Percentiles rank a stretch among this genome's conserved stretches.
Conservation (phyloP, 2,329 filamentous ascomycete genomes). For the Aspergillus sp. region DNA sequence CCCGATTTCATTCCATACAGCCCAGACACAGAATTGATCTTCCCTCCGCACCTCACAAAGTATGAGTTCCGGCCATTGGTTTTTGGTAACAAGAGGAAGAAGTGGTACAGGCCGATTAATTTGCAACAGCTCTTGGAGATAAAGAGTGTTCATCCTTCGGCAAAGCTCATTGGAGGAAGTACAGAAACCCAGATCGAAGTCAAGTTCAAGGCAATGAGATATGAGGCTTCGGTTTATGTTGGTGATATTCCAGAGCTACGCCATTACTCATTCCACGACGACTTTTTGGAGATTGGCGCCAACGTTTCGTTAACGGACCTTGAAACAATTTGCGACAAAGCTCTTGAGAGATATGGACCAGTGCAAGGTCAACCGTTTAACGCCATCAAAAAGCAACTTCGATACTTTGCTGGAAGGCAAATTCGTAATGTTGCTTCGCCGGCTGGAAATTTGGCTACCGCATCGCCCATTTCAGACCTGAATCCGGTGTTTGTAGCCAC, state of each 20-base stretch:
- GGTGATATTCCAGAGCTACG: constrained; percentile 83
- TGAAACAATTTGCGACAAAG: constrained; percentile 76
- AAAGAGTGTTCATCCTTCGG: constrained; percentile 70
- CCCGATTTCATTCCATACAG: constrained; percentile 86
- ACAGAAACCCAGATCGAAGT: constrained; percentile 91
- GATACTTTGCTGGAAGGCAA: constrained; percentile 90
- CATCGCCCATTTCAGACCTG: constrained; percentile 91
- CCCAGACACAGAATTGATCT: constrained; percentile 82
- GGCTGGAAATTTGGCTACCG: constrained; percentile 88
- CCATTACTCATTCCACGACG: constrained; percentile 72
- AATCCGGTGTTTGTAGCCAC: constrained; percentile 91
- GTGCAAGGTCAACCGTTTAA: constrained; percentile 71
- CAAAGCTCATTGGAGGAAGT: constrained; percentile 83
- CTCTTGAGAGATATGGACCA: constrained; percentile 71
- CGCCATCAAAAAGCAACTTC: constrained; percentile 90
- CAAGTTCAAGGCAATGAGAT: constrained; percentile 84
- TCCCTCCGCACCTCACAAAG: constrained; percentile 72
- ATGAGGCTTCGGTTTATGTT: constrained; percentile 77
- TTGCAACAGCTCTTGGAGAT: constrained; percentile 77
- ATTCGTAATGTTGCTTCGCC: constrained; percentile 97
- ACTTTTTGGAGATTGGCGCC: constrained; percentile 84
- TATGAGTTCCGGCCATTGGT: constrained; percentile 70
- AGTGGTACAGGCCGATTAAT: constrained; percentile 76
- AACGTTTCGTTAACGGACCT: constrained; percentile 91
- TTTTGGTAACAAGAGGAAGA: constrained; percentile 82